These are phyloP conservation scores for Ascochyta koolunga DNA, from an alignment of 2,329 filamentous ascomycete species.

Conservation along the genomic window DNA sequence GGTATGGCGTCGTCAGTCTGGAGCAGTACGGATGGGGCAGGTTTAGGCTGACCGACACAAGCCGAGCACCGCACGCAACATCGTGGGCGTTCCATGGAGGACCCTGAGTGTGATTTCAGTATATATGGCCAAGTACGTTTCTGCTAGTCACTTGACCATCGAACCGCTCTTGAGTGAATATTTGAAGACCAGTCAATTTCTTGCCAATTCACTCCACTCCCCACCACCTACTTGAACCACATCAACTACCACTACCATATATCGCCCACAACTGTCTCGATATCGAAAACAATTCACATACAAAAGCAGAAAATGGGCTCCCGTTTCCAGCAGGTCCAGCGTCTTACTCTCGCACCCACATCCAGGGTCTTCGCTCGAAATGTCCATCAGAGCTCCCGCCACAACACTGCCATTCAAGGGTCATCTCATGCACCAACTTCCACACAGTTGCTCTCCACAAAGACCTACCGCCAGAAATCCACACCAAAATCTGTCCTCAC, in stretches of 20 bases:
- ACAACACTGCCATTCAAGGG: slow-evolving; percentile 36
- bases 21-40: slow-evolving; percentile 14
- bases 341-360: slow-evolving; percentile 27
- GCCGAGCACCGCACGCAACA: slow-evolving; percentile 30
- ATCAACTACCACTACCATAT: slow-evolving; percentile 3
- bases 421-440: slow-evolving; percentile 21
- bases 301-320: slow-evolving; percentile 22
- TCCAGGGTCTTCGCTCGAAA: slow-evolving; percentile 32
- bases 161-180: slow-evolving; percentile 7
- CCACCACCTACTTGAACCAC: background rate
- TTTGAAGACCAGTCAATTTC: background rate
- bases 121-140: slow-evolving; percentile 30
- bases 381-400: slow-evolving; percentile 41
- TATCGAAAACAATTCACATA: background rate
- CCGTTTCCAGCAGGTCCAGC: slow-evolving; percentile 29
- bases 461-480: slow-evolving; percentile 16
- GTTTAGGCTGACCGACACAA: slow-evolving; percentile 33
- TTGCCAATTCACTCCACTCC: background rate
- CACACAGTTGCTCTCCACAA: slow-evolving; percentile 27
- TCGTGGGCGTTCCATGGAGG: slow-evolving; percentile 19
- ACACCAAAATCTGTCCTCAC: slow-evolving; percentile 57
- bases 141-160: slow-evolving; percentile 10
- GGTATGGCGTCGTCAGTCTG: slow-evolving; percentile 8
- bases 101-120: slow-evolving; percentile 20
- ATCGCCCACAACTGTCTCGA: slow-evolving; percentile 4